Base-by-base conservation (phyloP, 208 protist species). In the Trypanosomatidae sp. region DNA sequence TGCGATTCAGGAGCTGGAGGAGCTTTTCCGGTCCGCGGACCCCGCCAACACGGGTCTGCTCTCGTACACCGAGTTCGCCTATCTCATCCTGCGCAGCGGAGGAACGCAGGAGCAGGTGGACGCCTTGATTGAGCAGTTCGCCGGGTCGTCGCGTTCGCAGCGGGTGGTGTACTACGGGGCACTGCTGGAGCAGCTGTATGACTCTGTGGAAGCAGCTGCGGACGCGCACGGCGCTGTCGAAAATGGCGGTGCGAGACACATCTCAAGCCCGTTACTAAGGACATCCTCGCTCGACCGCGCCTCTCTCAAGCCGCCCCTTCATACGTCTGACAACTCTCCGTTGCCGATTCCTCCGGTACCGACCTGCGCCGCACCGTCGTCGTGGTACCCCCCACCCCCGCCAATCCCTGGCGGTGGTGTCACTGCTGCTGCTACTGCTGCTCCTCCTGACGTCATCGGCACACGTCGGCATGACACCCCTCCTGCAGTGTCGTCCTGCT, bases 11-110 rank as follows among this genome's bases (percentile, higher is more conserved):
- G 66, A 83, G 47, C 72, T 84, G 56, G 68, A 73, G 58, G 36
- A 10, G 43, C 69, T 77, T 70, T 84, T 76, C 58, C 52, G 49
- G n/a, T 49, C 49, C 28, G 80, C 71, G 9, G 80, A 84, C 28
- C 60, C 44, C 0, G n/a, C 62, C 1, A 46, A 44, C n/a, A 77
- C 68, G 9, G 80, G 80, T 3, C 59, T 73, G 1, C 73, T 84
- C 46, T 77, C 79, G 19, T 81, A 72, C 73, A 73, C 67, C 46
- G 80, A 84, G 58, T 84, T 84, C 41, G 69, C 73, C 43, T 75
- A 73, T 49, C 47, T 79, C 22, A 73, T 84, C 22, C 60, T 84
- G 0, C 74, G 72, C 46, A 80, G 73, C 49, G 80, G 80, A 15
- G 72, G 80, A 17, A 68, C 75, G 15, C 70, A 77, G 59, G 56